Base-by-base conservation (phyloP, 1,284 basidiomycete genomes). In the Cryptococcus wingfieldii region DNA sequence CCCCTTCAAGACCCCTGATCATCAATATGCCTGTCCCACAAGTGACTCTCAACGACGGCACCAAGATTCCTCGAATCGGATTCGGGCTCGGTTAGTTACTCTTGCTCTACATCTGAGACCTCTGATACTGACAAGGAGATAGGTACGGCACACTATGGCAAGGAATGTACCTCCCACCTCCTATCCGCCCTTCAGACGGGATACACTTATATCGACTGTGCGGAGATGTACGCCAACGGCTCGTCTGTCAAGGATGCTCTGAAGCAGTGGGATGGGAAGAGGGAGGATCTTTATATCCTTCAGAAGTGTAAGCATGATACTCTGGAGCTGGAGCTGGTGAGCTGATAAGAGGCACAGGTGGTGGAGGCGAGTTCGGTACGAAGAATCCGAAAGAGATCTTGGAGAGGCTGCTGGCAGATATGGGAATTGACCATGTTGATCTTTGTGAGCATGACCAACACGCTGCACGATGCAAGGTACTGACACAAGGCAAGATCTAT, bases 401-500 rank as follows among this genome's bases (percentile, higher is more conserved):
- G 43, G 63, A 71, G 51, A 63, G 59, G n/a, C 60, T 70, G 47
- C 58, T 77, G 41, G 66, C 70, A 51, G 63, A 73, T 46, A 67
- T 69, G 31, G 44, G 66, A 37, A 51, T 85, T 44, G 80, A 84
- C 52, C 84, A 88, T 54, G 87, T 93, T 53, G 88, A 77, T 54
- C 54, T 76, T 34, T 77, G 71, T 72, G 50, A 63, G 67, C n/a
- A n/a, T 66, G 13, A 23, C 23, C 23, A 23, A 23, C 2, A 34
- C 5, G 31, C 3, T 34, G 31, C 6, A 34, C 23, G 23, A 23
- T 23, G 23, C 23, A 23, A 23, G 23, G 23, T 23, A 28, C 9
- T 6, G 1, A 12, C 16, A 25, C 28, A 34, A 3, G 1, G 13
- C 48, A 23, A 68, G 91, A 84, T 77, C 79, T 93, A 50, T 81